Evolutionary conservation across 441 rosid genomes (phyloP).

Genomic region (Erodium trifolium): DNA sequence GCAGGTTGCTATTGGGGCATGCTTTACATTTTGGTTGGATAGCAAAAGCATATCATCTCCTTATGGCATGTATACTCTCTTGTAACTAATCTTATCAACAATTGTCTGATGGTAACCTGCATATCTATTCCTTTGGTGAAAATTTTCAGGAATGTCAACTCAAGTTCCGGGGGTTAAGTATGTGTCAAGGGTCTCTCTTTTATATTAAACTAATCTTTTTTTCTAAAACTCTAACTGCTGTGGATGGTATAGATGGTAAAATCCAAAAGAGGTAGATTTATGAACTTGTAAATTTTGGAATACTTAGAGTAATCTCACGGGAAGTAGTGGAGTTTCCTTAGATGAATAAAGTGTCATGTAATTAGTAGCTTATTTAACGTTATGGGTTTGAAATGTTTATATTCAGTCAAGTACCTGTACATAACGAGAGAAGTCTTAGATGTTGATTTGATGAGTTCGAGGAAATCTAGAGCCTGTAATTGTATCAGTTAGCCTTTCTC

Average conservation of each 20-base stretch:
- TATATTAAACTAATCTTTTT: neutral
- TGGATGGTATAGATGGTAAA: neutral
- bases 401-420: neutral
- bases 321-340: neutral
- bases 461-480: neutral
- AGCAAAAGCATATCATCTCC: constrained; percentile 54
- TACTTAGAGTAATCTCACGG: neutral
- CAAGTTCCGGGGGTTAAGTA: neutral
- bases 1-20: constrained; percentile 67
- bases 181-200: constrained; percentile 5
- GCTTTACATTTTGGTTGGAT: constrained; percentile 80
- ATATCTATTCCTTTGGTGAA: constrained; percentile 44
- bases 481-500: neutral
- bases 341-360: neutral
- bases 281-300: neutral
- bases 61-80: constrained; percentile 96
- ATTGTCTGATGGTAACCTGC: constrained; percentile 73
- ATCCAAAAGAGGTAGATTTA: neutral
- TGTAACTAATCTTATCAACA: constrained; percentile 68
- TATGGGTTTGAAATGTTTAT: neutral
- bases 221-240: neutral
- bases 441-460: neutral
- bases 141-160: constrained; percentile 18
- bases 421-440: neutral
- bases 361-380: neutral